Conservation (phyloP, 2,329 filamentous ascomycete species). For the Talaromyces sp. region DNA sequence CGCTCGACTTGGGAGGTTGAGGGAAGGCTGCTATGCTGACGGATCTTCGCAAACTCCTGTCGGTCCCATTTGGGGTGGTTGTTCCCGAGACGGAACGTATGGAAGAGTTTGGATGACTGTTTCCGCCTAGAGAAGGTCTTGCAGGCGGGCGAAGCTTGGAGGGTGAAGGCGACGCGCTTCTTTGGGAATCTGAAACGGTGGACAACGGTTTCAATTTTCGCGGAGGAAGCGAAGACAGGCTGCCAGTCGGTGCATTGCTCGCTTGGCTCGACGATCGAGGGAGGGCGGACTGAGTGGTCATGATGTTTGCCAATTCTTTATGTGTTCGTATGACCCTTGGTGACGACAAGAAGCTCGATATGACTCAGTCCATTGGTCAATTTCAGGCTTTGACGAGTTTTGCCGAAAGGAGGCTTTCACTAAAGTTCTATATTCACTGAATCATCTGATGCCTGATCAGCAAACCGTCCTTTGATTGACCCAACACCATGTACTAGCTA, state of each 20-base stretch:
- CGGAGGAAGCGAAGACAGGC: conserved; percentile 71
- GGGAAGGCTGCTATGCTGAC: conserved; percentile 94
- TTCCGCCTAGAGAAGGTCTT: conserved; percentile 50
- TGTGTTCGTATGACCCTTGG: background rate
- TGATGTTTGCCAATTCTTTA: conserved; percentile 13
- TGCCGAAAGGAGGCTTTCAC: conserved; percentile 4
- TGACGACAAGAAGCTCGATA: background rate
- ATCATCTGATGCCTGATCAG: conserved; percentile 9
- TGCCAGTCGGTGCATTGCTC: conserved; percentile 66
- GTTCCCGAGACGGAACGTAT: conserved; percentile 55
- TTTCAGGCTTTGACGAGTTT: background rate
- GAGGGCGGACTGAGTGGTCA: conserved; percentile 53
- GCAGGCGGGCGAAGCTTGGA: conserved; percentile 57
- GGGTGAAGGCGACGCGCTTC: conserved; percentile 44
- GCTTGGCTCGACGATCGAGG: conserved; percentile 61
- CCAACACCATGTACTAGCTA: background rate
- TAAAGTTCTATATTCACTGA: background rate
- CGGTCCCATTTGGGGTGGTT: conserved; percentile 52
- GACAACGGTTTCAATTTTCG: conserved; percentile 66
- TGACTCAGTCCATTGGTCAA: background rate
- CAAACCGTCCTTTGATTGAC: background rate
- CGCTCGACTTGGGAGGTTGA: conserved; percentile 72
- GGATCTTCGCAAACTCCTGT: conserved; percentile 75
- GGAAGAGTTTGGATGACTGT: conserved; percentile 48
- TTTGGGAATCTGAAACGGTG: conserved; percentile 45